These are phyloP conservation scores for Leucocoprinus gongylophorus DNA, from an alignment of 1,284 basidiomycete species.

Conservation along the genomic window DNA sequence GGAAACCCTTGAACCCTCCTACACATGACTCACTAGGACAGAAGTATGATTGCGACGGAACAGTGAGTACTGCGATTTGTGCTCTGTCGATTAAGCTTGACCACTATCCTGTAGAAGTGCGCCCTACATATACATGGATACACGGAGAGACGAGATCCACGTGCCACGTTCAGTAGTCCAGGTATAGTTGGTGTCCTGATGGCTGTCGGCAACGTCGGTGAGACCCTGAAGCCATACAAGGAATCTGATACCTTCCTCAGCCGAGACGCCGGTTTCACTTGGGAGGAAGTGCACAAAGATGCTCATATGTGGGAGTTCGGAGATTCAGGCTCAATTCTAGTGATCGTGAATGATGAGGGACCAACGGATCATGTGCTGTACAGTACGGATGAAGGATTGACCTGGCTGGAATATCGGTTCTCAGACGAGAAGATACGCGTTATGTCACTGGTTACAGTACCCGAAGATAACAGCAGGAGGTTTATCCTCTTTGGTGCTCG, in stretches of 20 bases:
- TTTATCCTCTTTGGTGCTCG: conserved; percentile 82
- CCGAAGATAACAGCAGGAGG: conserved; percentile 82
- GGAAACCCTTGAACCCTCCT: conserved; percentile 82
- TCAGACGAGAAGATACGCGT: conserved; percentile 70
- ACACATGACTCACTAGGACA: conserved; percentile 69
- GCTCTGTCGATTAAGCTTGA: not conserved
- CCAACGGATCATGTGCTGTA: conserved; percentile 87
- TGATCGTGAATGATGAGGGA: conserved; percentile 94
- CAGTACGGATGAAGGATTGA: conserved; percentile 82
- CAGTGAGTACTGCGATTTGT: conserved; percentile 39
- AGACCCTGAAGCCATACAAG: conserved; percentile 71
- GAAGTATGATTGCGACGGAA: conserved; percentile 65
- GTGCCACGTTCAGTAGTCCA: conserved; percentile 89
- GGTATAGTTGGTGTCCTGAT: conserved; percentile 90
- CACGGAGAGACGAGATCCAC: conserved; percentile 86
- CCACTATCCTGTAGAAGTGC: conserved; percentile 51
- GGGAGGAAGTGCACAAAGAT: conserved; percentile 98
- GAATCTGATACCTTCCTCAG: conserved; percentile 96
- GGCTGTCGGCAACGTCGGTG: conserved; percentile 96
- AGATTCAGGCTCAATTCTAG: conserved; percentile 89
- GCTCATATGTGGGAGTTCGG: conserved; percentile 98
- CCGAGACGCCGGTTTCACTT: conserved; percentile 94
- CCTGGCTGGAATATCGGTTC: conserved; percentile 88
- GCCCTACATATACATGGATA: conserved; percentile 92
- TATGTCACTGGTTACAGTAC: conserved; percentile 79